Evolutionary conservation across 106 monocot genomes (phyloP).

Genomic region (Dendrobium officinale): DNA sequence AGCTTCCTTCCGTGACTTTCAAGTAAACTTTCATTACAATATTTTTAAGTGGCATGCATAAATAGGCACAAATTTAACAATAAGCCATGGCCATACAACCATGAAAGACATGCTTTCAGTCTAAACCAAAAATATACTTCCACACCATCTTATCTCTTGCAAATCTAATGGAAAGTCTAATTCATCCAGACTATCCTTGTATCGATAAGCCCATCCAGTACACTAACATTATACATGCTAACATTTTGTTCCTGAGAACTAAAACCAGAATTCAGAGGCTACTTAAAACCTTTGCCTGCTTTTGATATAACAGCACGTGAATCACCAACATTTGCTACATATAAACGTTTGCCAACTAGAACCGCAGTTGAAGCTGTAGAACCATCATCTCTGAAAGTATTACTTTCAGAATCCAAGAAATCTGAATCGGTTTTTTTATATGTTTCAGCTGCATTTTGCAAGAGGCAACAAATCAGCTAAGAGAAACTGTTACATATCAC

Average conservation of each 20-base stretch:
- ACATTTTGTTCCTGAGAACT: neutral
- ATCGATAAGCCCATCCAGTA: neutral
- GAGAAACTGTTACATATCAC: neutral
- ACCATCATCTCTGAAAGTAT: slow-evolving; percentile 80
- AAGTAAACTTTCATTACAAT: neutral
- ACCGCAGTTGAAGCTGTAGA: slow-evolving; percentile 91
- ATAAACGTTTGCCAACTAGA: slow-evolving; percentile 75
- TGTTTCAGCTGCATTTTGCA: slow-evolving; percentile 58
- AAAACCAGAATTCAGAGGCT: neutral
- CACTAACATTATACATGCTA: neutral
- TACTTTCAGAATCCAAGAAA: slow-evolving; percentile 69
- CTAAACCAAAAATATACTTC: neutral
- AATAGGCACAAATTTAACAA: neutral
- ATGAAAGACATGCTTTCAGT: neutral
- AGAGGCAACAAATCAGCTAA: neutral
- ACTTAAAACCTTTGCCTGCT: slow-evolving; percentile 56
- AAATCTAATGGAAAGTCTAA: neutral
- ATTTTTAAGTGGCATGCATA: neutral
- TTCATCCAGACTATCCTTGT: neutral
- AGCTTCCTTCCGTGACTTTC: neutral
- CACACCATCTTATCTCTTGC: neutral
- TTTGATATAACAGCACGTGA: slow-evolving; percentile 40
- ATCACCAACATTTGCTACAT: slow-evolving; percentile 92
- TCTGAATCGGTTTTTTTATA: slow-evolving; percentile 76
- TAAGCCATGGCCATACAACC: neutral